Evolutionary conservation across 2,329 filamentous ascomycete species (phyloP).

Genomic region (Rosellinia necatrix): DNA sequence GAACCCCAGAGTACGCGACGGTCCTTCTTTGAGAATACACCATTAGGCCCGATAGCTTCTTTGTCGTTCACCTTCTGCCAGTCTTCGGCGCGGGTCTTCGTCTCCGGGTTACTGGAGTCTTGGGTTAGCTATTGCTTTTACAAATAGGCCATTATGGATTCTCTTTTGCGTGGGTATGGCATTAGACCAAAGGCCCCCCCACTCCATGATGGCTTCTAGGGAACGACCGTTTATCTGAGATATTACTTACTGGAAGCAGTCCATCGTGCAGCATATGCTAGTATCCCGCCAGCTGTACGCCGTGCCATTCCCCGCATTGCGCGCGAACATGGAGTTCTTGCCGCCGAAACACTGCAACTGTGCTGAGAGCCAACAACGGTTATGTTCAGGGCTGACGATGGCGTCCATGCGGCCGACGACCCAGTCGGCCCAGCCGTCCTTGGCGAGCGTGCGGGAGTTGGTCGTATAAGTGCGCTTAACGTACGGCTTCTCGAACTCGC

Average conservation of each 20-base stretch:
- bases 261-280: slow-evolving; percentile 45
- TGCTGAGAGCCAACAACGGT: slow-evolving; percentile 49
- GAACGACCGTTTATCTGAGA: not conserved
- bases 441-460: slow-evolving; percentile 46
- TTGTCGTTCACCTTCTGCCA: slow-evolving; percentile 51
- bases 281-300: slow-evolving; percentile 54
- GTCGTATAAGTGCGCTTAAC: slow-evolving; percentile 53
- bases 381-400: slow-evolving; percentile 43
- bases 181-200: no score
- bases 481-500: slow-evolving; percentile 55
- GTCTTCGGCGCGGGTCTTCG: slow-evolving; percentile 43
- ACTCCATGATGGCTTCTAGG: no score
- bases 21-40: slow-evolving; percentile 46
- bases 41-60: slow-evolving; percentile 37
- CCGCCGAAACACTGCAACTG: slow-evolving; percentile 54
- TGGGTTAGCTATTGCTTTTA: not conserved
- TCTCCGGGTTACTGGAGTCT: slow-evolving; percentile 31
- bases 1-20: slow-evolving; percentile 48
- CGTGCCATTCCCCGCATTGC: slow-evolving; percentile 51
- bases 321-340: slow-evolving; percentile 46
- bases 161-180: no score
- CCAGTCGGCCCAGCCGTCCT: slow-evolving; percentile 47
- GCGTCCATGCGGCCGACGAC: slow-evolving; percentile 45
- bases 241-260: slow-evolving; percentile 48
- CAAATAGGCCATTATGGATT: not conserved